phyloP scores from a whole-genome alignment of 345 rosid species.

The Euphorbia pulcherrima region DNA sequence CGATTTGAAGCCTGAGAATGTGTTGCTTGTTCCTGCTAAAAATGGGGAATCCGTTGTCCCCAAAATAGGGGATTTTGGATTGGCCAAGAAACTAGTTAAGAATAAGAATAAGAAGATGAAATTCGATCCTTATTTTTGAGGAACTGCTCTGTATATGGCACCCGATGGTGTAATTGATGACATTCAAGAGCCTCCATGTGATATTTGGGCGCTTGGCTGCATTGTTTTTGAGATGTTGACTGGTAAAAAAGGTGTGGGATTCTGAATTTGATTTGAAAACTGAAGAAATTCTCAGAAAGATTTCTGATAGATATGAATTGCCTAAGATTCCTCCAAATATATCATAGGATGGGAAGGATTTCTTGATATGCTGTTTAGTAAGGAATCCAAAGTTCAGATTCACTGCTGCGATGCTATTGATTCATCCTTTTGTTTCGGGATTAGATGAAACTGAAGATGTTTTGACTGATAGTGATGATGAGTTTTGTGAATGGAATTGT shows the following conservation, averaged over 20 bases:
- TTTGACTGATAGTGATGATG: not conserved
- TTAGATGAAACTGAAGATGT: constrained; percentile 21
- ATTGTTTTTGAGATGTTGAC: constrained; percentile 69
- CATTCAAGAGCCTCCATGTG: constrained; percentile 63
- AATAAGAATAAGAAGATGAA: constrained; percentile 13
- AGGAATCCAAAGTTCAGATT: constrained; percentile 55
- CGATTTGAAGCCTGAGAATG: constrained; percentile 50
- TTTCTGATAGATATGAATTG: constrained; percentile 50
- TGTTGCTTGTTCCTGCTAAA: constrained; percentile 39
- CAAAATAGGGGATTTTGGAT: constrained; percentile 71
- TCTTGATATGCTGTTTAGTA: constrained; percentile 53
- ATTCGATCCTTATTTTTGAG: constrained; percentile 36
- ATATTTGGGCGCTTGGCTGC: constrained; percentile 89
- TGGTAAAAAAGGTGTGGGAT: constrained; percentile 60
- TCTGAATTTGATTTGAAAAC: constrained; percentile 26
- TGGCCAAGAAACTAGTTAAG: constrained; percentile 41
- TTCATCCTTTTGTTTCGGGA: constrained; percentile 56
- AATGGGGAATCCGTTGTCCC: constrained; percentile 1
- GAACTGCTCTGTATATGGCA: constrained; percentile 74
- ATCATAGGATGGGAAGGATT: constrained; percentile 70
- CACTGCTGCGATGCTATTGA: constrained; percentile 72
- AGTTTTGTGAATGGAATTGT: constrained; percentile 5
- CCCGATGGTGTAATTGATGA: constrained; percentile 63
- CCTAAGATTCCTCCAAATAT: constrained; percentile 55
- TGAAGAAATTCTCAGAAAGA: constrained; percentile 44